A percentile compares a stretch with the other conserved stretches of the same genome.
These are phyloP conservation scores for Aspergillus ustus DNA, from an alignment of 2,329 filamentous ascomycete species.

Conservation along the genomic window DNA sequence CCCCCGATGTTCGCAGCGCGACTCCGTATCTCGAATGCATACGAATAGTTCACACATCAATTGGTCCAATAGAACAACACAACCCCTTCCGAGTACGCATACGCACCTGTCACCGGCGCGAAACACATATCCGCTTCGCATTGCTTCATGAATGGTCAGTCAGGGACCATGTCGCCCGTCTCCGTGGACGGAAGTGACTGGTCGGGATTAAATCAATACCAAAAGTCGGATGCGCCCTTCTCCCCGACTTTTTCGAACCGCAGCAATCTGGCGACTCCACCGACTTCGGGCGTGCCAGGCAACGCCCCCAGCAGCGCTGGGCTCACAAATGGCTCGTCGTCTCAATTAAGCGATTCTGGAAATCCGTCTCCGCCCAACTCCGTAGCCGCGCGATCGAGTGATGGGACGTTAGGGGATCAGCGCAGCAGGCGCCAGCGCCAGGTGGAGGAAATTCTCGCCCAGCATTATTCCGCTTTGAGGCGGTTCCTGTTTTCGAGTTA, in stretches of 20 bases:
- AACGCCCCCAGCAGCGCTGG: slow-evolving; percentile 61
- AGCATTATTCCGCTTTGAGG: slow-evolving; percentile 82
- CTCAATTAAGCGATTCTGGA: slow-evolving; percentile 36
- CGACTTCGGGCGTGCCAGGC: slow-evolving; percentile 64
- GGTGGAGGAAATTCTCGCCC: slow-evolving; percentile 72
- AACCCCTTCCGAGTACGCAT: slow-evolving; percentile 1
- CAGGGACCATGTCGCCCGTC: slow-evolving; percentile 79
- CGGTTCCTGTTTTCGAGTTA: slow-evolving; percentile 72
- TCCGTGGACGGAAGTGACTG: slow-evolving; percentile 83
- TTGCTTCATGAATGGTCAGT: slow-evolving; percentile 69
- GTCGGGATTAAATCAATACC: slow-evolving; percentile 72
- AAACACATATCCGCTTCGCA: slow-evolving; percentile 17
- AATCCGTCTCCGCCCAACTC: slow-evolving; percentile 87
- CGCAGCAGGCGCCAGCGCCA: slow-evolving; percentile 61
- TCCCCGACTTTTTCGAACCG: slow-evolving; percentile 56
- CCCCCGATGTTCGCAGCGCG: slow-evolving; percentile 17
- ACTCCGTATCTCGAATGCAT: slow-evolving; percentile 23
- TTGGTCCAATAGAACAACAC: slow-evolving; percentile 12
- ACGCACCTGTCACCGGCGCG: slow-evolving; percentile 11
- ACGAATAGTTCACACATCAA: slow-evolving; percentile 9
- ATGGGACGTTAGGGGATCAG: slow-evolving; percentile 71
- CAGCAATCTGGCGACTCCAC: slow-evolving; percentile 66
- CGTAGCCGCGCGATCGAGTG: slow-evolving; percentile 74
- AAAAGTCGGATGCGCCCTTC: slow-evolving; percentile 48
- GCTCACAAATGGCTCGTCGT: slow-evolving; percentile 30